These are phyloP conservation scores for Penicillium sp. DNA, from an alignment of 2,329 filamentous ascomycete species.

Conservation along the genomic window DNA sequence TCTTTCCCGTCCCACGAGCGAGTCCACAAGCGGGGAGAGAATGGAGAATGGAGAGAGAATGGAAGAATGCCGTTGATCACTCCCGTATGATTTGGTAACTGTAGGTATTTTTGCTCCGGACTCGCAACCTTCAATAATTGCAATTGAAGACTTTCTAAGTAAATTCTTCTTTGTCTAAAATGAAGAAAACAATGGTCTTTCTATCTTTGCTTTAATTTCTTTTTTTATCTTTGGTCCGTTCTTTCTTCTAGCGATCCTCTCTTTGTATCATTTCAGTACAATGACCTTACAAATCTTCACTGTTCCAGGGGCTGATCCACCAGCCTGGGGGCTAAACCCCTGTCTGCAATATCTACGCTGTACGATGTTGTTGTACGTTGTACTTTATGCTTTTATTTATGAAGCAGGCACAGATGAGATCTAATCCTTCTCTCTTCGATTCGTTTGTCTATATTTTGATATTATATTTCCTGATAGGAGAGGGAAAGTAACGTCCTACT, in stretches of 20 bases:
- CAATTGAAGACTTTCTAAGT: no score
- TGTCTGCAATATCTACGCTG: not conserved
- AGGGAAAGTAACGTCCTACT: not conserved
- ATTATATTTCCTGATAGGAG: not conserved
- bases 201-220: not conserved
- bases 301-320: constrained; percentile 1
- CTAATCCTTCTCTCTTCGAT: not conserved
- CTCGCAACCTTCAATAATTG: not conserved
- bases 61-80: not conserved
- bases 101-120: not conserved
- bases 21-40: constrained; percentile 10
- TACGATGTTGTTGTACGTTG: not conserved
- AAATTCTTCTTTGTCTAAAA: no score
- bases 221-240: not conserved
- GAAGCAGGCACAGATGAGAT: not conserved
- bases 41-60: not conserved
- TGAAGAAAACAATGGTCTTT: not conserved
- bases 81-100: not conserved
- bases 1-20: constrained; percentile 5
- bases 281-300: constrained; percentile 2
- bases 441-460: not conserved
- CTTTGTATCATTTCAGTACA: not conserved
- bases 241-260: not conserved
- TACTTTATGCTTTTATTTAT: no score
- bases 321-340: not conserved